Percentiles rank a stretch among this genome's conserved stretches.
These are phyloP conservation scores for Colletotrichum spaethianum DNA, from an alignment of 2,329 filamentous ascomycete species.

Conservation along the genomic window DNA sequence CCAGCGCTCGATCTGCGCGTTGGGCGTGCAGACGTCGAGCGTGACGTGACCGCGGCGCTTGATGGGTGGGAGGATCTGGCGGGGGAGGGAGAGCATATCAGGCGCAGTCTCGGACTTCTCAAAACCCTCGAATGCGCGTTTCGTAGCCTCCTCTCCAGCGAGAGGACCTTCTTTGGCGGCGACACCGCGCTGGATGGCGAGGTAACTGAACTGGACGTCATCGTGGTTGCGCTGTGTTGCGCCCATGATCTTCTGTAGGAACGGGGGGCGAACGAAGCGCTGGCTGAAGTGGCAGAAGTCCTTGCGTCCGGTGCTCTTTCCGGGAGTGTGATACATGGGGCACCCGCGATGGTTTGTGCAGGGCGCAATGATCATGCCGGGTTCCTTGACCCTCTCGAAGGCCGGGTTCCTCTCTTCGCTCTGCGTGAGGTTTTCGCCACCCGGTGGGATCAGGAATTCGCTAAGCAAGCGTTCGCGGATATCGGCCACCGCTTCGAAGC, in stretches of 20 bases:
- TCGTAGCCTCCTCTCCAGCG: constrained; percentile 70
- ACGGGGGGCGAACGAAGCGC: constrained; percentile 86
- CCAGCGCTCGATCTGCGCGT: constrained; percentile 92
- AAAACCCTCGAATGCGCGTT: constrained; percentile 81
- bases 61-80: constrained; percentile 83
- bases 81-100: constrained; percentile 80
- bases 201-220: constrained; percentile 90
- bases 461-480: constrained; percentile 85
- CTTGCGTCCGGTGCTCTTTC: constrained; percentile 80
- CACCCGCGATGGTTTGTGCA: constrained; percentile 93
- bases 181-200: constrained; percentile 85
- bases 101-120: constrained; percentile 63
- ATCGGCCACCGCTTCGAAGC: constrained; percentile 92
- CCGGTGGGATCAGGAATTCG: constrained; percentile 78
- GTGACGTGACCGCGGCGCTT: constrained; percentile 92
- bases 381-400: constrained; percentile 63
- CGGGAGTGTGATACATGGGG: constrained; percentile 86
- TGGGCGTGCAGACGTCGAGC: constrained; percentile 90
- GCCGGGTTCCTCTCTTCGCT: constrained; percentile 58
- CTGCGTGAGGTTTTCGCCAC: constrained; percentile 54
- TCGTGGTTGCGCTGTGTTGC: constrained; percentile 84
- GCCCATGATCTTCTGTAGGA: constrained; percentile 82
- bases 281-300: constrained; percentile 95
- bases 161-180: constrained; percentile 46
- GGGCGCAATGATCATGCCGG: constrained; percentile 77